Base-by-base conservation (phyloP, 106 monocot species). In the Dioscorea dumetorum region DNA sequence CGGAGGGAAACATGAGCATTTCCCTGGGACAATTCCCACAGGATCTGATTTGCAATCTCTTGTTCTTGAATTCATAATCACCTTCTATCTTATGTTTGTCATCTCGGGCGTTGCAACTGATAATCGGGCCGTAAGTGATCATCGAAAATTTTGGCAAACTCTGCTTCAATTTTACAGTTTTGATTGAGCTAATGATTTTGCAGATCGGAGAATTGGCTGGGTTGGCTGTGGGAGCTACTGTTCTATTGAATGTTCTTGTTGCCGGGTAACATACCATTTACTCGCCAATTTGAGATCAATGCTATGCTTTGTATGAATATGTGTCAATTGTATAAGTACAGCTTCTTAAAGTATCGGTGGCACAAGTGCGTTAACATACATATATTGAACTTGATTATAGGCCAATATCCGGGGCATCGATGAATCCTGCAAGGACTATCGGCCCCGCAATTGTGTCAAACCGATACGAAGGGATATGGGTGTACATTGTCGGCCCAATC, bases 21-120 rank as follows among this genome's bases (percentile, higher is more conserved):
- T 83, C 74, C 32, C 60, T 0, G 92, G 92, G 22, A 92, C 88
- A 5, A 33, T 83, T 32, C 92, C 92, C 2, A 10, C 78, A 2
- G 88, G 92, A 0, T 79, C 92, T 10, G 76, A 85, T 18, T 61
- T 73, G 12, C 88, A 92, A 52, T 82, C 88, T 14, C 60, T 88
- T 32, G 85, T 69, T n/a, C 60, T 92, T 2, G 92, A 92, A 80
- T 85, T 92, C 72, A 88, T 92, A 75, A 83, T 85, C 79, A 78
- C 88, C 59, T 92, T 88, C 80, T 88, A 81, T 73, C 92, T 92
- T 80, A 88, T 88, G 92, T 92, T 92, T 54, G 92, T 92, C n/a
- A 83, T 92, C 81, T 92, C 92, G 22, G 92, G 88, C 14, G 92
- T 92, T 2, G 92, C 92, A 23, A 92, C 92, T 2, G 92, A 92